A percentile compares a stretch with the other conserved stretches of the same genome.
Evolutionary conservation across 495 filamentous ascomycete species (phyloP).

Genomic region (Clohesyomyces aquaticus): DNA sequence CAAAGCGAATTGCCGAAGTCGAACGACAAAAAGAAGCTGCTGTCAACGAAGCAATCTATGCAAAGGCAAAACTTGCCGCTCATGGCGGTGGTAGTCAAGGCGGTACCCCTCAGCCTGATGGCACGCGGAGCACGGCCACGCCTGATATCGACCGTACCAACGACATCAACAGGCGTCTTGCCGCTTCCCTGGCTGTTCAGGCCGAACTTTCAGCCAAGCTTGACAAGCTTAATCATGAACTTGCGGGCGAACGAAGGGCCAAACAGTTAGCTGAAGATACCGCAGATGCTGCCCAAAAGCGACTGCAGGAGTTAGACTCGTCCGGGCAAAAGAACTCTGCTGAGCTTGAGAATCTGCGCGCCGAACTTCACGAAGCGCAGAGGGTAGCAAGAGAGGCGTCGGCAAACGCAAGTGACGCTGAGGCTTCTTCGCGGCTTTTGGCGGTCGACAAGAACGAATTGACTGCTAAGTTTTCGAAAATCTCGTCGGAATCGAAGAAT

Average conservation of each 20-base stretch:
- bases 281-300: constrained; percentile 76
- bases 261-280: constrained; percentile 87
- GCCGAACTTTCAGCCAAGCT: constrained; percentile 73
- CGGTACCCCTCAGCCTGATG: constrained; percentile 72
- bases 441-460: constrained; percentile 84
- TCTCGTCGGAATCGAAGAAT: constrained; percentile 66
- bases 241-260: constrained; percentile 78
- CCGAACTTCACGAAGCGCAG: constrained; percentile 78
- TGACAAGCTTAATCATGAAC: constrained; percentile 66
- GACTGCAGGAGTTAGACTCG: constrained; percentile 79
- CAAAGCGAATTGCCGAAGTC: constrained; percentile 86
- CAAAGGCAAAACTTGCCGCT: constrained; percentile 88
- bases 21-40: constrained; percentile 92
- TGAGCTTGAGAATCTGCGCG: constrained; percentile 81
- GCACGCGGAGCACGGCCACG: constrained; percentile 56
- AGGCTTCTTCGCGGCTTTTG: constrained; percentile 71
- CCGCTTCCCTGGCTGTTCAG: constrained; percentile 74
- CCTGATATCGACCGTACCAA: constrained; percentile 65
- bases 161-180: constrained; percentile 82
- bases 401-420: constrained; percentile 72
- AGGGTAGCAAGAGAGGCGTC: constrained; percentile 77
- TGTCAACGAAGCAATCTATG: constrained; percentile 89
- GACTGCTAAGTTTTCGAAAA: constrained; percentile 68
- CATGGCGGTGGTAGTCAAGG: constrained; percentile 68
- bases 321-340: constrained; percentile 77